Conservation (phyloP, 495 filamentous ascomycete genomes). For the Filosporella fistucella region DNA sequence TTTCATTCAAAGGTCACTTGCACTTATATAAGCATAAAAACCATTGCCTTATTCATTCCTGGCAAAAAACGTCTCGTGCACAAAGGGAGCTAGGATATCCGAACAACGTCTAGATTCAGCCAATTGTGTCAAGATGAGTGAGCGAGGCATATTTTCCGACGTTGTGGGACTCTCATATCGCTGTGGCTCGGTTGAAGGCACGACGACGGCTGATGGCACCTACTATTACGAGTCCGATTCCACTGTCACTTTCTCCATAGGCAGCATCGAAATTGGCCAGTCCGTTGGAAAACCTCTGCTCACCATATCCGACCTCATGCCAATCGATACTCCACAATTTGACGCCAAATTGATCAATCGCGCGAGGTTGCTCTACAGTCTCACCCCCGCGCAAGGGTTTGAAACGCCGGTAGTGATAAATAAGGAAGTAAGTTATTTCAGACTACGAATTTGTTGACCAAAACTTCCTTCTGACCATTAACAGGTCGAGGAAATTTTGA, state of each 20-base stretch:
- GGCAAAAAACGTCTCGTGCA: too few relatives aligned
- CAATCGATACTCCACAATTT: neutral
- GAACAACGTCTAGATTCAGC: too few relatives aligned
- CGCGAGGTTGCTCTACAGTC: constrained; percentile 4
- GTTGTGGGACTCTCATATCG: constrained; percentile 8
- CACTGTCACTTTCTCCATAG: constrained; percentile 9
- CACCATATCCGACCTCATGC: constrained; percentile 4
- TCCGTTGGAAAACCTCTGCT: constrained; percentile 4
- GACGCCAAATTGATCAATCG: constrained; percentile 8
- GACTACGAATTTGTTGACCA: too few relatives aligned
- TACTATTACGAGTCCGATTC: neutral
- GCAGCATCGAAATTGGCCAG: neutral
- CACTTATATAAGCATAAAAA: too few relatives aligned
- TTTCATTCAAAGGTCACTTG: too few relatives aligned
- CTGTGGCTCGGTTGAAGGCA: constrained; percentile 1
- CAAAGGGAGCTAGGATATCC: too few relatives aligned
- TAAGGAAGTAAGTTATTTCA: constrained; percentile 5
- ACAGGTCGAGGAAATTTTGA: too few relatives aligned
- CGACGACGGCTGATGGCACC: neutral
- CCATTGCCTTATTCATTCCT: too few relatives aligned
- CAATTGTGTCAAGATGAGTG: constrained; percentile 10
- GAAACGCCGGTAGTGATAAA: constrained; percentile 2
- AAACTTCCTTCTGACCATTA: too few relatives aligned
- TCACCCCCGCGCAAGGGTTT: constrained; percentile 6
- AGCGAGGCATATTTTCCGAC: constrained; percentile 2